These are phyloP conservation scores for Tuber melanosporum DNA, from an alignment of 495 filamentous ascomycete genomes.

Conservation along the genomic window DNA sequence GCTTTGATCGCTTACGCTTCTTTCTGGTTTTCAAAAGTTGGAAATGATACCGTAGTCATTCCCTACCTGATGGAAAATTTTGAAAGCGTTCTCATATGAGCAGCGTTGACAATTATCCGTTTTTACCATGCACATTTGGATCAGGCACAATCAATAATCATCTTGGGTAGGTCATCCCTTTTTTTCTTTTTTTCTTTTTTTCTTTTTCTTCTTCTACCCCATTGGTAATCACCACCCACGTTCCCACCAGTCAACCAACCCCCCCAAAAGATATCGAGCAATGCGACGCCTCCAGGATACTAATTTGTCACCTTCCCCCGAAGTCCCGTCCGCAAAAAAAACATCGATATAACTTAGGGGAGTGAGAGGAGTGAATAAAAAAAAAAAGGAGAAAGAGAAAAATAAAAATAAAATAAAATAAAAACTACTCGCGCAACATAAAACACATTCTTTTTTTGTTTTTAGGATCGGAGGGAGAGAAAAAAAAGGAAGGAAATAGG, in stretches of 20 bases:
- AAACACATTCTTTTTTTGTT: background rate
- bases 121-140: background rate
- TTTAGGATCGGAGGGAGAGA: background rate
- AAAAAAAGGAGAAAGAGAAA: background rate
- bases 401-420: background rate
- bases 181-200: background rate
- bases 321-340: background rate
- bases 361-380: background rate
- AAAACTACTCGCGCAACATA: background rate
- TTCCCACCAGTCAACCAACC: background rate
- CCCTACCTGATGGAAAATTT: too few relatives aligned
- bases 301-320: background rate
- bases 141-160: background rate
- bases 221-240: background rate
- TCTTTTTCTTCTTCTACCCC: background rate
- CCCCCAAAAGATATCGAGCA: background rate
- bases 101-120: too few relatives aligned
- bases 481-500: background rate
- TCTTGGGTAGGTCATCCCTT: background rate
- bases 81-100: too few relatives aligned
- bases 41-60: too few relatives aligned
- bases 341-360: background rate
- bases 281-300: background rate
- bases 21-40: too few relatives aligned
- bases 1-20: too few relatives aligned